These are phyloP conservation scores for Gossypium davidsonii DNA, from an alignment of 441 rosid genomes.

Conservation along the genomic window DNA sequence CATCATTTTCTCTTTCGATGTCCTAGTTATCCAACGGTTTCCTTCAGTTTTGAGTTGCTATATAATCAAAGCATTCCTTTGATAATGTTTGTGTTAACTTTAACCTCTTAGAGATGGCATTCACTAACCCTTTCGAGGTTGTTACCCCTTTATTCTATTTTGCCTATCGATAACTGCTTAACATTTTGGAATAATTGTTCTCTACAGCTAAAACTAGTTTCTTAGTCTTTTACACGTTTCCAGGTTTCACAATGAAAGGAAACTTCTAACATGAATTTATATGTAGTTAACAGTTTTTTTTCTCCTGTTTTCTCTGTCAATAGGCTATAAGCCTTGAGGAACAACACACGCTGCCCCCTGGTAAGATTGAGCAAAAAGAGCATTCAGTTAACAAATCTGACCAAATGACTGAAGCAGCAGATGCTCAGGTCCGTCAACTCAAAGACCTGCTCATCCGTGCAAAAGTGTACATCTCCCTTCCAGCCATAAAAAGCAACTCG, in stretches of 20 bases:
- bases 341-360: constrained; percentile 22
- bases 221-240: not conserved
- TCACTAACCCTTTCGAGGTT: not conserved
- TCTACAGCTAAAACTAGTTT: not conserved
- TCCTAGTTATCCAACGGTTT: not conserved
- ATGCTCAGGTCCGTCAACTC: constrained; percentile 47
- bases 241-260: not conserved
- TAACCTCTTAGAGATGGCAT: not conserved
- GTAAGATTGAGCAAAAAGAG: constrained; percentile 19
- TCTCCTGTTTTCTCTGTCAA: not conserved
- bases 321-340: constrained; percentile 18
- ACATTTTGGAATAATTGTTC: not conserved
- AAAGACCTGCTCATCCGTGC: constrained; percentile 71
- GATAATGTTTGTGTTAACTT: not conserved
- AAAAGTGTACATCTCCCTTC: constrained; percentile 60
- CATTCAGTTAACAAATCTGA: constrained; percentile 18
- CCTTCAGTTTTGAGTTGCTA: not conserved
- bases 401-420: constrained; percentile 30
- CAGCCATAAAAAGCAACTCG: constrained; percentile 41
- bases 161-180: not conserved
- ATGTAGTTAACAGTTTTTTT: not conserved
- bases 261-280: not conserved
- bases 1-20: not conserved
- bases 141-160: not conserved
- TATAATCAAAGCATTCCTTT: not conserved